Conservation (phyloP, 495 filamentous ascomycete species). For the Aspergillus nanangensis region DNA sequence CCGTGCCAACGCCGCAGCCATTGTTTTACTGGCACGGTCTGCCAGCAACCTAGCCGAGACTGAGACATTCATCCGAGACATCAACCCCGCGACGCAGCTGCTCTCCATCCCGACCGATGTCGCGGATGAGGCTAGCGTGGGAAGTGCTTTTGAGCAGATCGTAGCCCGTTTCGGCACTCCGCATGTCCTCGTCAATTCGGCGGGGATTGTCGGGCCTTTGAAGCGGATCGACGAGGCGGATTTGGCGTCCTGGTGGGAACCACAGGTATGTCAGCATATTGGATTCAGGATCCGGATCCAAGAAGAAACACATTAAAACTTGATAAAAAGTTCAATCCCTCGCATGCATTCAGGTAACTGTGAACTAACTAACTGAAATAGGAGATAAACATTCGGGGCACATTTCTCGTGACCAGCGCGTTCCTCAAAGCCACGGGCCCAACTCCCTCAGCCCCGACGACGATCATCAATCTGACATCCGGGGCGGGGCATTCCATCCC, state of each 20-base stretch:
- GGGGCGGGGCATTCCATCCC: too few relatives aligned
- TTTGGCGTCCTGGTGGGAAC: slow-evolving; percentile 31
- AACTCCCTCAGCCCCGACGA: slow-evolving; percentile 15
- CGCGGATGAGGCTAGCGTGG: slow-evolving; percentile 21
- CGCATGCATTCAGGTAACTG: too few relatives aligned
- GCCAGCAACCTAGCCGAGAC: slow-evolving; percentile 12
- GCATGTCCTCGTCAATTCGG: slow-evolving; percentile 44
- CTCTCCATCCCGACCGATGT: slow-evolving; percentile 25
- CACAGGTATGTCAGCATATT: too few relatives aligned
- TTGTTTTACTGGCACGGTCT: slow-evolving; percentile 24
- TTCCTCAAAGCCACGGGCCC: slow-evolving; percentile 27
- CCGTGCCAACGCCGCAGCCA: too few relatives aligned
- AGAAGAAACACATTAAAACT: too few relatives aligned
- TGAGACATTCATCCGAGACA: slow-evolving; percentile 13
- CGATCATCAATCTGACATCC: slow-evolving; percentile 39
- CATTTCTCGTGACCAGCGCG: slow-evolving; percentile 30
- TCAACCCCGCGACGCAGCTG: slow-evolving; percentile 21
- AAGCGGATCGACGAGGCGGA: slow-evolving; percentile 17
- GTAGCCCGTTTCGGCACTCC: slow-evolving; percentile 30
- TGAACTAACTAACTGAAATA: too few relatives aligned
- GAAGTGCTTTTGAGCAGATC: slow-evolving; percentile 30
- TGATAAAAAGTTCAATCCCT: too few relatives aligned
- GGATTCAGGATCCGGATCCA: too few relatives aligned
- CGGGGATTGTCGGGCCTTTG: slow-evolving; percentile 18
- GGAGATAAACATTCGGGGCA: slow-evolving; percentile 43